Conservation (phyloP, 495 filamentous ascomycete genomes). For the Rostrohypoxylon terebratum region DNA sequence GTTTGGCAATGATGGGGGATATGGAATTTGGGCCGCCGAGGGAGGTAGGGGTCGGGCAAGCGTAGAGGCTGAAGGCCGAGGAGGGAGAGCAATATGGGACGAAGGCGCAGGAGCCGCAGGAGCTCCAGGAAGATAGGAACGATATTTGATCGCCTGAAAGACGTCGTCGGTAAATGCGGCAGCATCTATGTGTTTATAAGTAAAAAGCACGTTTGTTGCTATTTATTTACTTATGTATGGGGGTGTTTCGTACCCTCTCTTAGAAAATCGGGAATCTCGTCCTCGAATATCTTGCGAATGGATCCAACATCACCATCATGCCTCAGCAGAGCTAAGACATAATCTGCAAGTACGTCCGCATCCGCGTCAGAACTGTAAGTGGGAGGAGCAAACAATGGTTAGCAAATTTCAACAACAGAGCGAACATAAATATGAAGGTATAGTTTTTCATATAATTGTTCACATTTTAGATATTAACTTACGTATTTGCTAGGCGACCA, state of each 20-base stretch:
- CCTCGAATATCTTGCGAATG: constrained; percentile 77
- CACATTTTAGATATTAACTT: constrained; percentile 49
- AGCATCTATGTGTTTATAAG: constrained; percentile 66
- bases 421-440: no score
- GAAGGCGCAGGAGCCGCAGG: constrained; percentile 50
- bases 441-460: neutral
- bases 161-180: constrained; percentile 84
- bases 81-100: constrained; percentile 28
- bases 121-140: constrained; percentile 69
- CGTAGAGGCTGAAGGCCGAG: constrained; percentile 42
- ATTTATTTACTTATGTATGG: constrained; percentile 18
- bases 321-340: constrained; percentile 88
- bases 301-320: constrained; percentile 81
- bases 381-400: constrained; percentile 25
- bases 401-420: constrained; percentile 13
- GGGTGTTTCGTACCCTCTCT: constrained; percentile 70
- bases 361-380: constrained; percentile 88
- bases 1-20: neutral
- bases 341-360: constrained; percentile 94
- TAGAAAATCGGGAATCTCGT: constrained; percentile 88
- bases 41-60: constrained; percentile 22
- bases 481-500: constrained; percentile 91
- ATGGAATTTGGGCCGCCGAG: constrained; percentile 34
- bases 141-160: constrained; percentile 76
- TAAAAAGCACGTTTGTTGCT: neutral